Base-by-base conservation (phyloP, 805 yeast genomes). In the Maudiozyma serrabonitensis region DNA sequence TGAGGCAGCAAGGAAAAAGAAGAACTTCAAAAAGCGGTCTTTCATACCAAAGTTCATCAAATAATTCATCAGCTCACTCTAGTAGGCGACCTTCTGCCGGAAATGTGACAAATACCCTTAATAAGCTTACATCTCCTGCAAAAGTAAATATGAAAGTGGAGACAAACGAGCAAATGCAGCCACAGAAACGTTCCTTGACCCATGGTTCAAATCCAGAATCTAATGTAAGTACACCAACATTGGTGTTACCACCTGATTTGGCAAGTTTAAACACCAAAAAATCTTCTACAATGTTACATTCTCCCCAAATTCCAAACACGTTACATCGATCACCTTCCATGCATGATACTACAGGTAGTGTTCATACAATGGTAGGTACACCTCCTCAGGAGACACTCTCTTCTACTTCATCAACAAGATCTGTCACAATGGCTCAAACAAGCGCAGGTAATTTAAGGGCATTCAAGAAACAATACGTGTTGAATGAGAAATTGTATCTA, bases 401-500 rank as follows among this genome's bases (percentile, higher is more conserved):
- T 6, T 40, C 53, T 5, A 48, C 28, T 16, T 43, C 48, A 7
- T 46, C 49, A 0, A 37, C 52, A n/a, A 21, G 50, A 21, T 50
- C 52, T 6, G 28, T 35, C 6, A 35, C 18, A 15, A 31, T 28
- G 16, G 23, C 44, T 4, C 28, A 28, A 2, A 41, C 50, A 3
- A 43, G 43, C 16, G 3, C 41, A 25, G 35, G 15, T 6, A 54
- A 50, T 38, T 54, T 35, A 32, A 51, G 58, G 45, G 46, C 56
- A 4, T 60, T 58, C 44, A 60, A 64, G 43, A 56, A 60, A 23
- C 68, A 62, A 45, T 66, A 67, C 45, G 61, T 63, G 1, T 52
- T 81, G 3, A 90, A 84, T 58, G 93, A 86, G 60, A 75, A 75
- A 56, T 76, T 80, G 0, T 85, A 85, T 57, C 64, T 86, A 50